Conservation (phyloP, 805 yeast genomes). For the Maudiozyma serrabonitensis region DNA sequence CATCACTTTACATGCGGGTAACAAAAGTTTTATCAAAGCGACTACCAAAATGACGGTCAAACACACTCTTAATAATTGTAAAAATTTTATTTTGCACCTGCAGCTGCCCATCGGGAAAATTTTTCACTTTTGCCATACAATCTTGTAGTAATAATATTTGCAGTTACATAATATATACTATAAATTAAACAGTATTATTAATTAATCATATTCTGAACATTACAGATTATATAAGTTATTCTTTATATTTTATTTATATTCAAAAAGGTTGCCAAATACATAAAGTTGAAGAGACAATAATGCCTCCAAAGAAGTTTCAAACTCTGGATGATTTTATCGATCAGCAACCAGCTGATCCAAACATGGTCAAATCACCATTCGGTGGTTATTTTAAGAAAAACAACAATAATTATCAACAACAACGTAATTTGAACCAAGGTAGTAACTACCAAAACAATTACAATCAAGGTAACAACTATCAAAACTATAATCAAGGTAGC, state of each 20-base stretch:
- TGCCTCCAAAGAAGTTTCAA: conserved; percentile 28
- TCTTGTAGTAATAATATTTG: too few species aligned
- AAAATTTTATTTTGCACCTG: too few species aligned
- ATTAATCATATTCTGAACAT: too few species aligned
- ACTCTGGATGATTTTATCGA: conserved; percentile 22
- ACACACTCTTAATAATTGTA: too few species aligned
- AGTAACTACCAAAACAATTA: conserved; percentile 3
- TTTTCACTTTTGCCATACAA: too few species aligned
- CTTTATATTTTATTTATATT: background rate
- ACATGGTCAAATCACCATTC: conserved; percentile 24
- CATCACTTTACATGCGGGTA: too few species aligned
- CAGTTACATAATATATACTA: too few species aligned
- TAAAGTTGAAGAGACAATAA: background rate
- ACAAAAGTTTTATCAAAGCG: too few species aligned
- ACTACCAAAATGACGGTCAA: too few species aligned
- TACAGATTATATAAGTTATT: too few species aligned
- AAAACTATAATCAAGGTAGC: conserved; percentile 9
- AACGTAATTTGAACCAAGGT: conserved; percentile 10
- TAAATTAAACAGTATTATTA: too few species aligned
- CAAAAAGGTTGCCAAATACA: background rate
- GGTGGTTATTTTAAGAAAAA: conserved; percentile 27
- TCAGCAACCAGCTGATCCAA: conserved; percentile 24
- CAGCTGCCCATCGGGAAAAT: too few species aligned
- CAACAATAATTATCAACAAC: conserved; percentile 16
- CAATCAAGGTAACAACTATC: conserved; percentile 12